These are phyloP conservation scores for Curvularia sp. DNA, from an alignment of 2,329 filamentous ascomycete species.

Conservation along the genomic window DNA sequence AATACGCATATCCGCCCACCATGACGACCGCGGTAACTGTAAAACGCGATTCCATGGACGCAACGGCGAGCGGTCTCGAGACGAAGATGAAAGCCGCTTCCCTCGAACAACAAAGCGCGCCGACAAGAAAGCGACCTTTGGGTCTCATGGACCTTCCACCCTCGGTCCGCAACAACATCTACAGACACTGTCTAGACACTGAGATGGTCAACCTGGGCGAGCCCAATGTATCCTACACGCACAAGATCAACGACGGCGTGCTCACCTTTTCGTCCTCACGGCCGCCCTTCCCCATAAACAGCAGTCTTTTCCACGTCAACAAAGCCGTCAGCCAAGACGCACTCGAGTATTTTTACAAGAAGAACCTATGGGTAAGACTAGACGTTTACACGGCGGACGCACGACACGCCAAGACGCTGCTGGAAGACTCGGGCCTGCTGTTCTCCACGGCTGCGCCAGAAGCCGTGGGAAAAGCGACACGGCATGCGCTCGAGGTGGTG, in stretches of 20 bases:
- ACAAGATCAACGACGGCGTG: conserved; percentile 28
- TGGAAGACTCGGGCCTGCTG: conserved; percentile 43
- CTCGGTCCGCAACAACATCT: conserved; percentile 44
- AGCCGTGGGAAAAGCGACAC: conserved; percentile 16
- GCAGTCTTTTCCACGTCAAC: conserved; percentile 38
- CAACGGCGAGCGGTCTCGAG: conserved; percentile 24
- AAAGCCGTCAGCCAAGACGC: conserved; percentile 36
- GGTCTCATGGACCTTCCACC: conserved; percentile 38
- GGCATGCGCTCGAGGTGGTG: conserved; percentile 40
- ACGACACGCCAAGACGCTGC: conserved; percentile 42
- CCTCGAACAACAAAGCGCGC: conserved; percentile 12
- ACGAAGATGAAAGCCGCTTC: conserved; percentile 27
- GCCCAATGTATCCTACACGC: conserved; percentile 43
- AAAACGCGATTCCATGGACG: conserved; percentile 47
- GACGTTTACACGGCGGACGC: conserved; percentile 38
- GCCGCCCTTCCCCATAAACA: conserved; percentile 35
- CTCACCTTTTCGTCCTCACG: conserved; percentile 42
- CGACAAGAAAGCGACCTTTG: conserved; percentile 31
- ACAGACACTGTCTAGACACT: conserved; percentile 44
- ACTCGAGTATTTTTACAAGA: conserved; percentile 40
- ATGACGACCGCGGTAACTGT: conserved; percentile 1
- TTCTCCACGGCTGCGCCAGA: conserved; percentile 29
- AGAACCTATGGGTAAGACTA: conserved; percentile 42
- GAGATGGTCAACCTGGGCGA: conserved; percentile 43
- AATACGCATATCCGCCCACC: not conserved